Evolutionary conservation across 2,329 filamentous ascomycete genomes (phyloP), one percentile per base, ranked within the genome.

Genomic region (Coniella vitis): DNA sequence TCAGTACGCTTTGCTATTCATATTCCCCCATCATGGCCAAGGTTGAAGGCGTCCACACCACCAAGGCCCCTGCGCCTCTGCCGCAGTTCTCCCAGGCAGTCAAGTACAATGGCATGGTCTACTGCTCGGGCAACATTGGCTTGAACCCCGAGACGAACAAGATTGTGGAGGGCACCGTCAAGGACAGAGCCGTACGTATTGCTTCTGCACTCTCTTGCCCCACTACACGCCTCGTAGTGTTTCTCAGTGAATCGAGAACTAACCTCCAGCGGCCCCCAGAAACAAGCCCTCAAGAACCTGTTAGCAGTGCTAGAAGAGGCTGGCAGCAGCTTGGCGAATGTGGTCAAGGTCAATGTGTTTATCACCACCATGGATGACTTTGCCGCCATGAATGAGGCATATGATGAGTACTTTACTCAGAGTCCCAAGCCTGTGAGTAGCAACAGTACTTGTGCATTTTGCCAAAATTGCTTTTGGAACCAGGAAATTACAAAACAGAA

Each of bases 301-400:
- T 61, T 69, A 7, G 71, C 72, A 2, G 71, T 86, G 5, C 77
- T 86, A 17, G 70, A 78, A 54, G 81, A 74, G 8, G 78, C 80
- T 0, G 81, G 81, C 1, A 78, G 74, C 45, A 71, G 68, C 50
- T 66, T 85, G 34, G 68, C 74, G 25, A 81, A 84, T 48, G 74
- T 80, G 0, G 74, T 86, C 61, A 86, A 86, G 64, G 75, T 83
- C 53, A 86, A 84, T 57, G 70, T 86, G 21, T 87, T 81, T 60
- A 61, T 87, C 17, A 78, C 75, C 1, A 73, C 75, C 50, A 86
- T 87, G 81, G 69, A 75, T 40, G 71, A 86, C 61, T 86, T 85
- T 60, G 73, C 69, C 0, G 66, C 69, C 9, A 74, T 83, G 66
- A 81, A 81, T 53, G 72, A 74, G 51, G 75, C 70, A 3, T 82